phyloP scores from a whole-genome alignment of 2,329 filamentous ascomycete genomes.

The Fusarium armeniacum region DNA sequence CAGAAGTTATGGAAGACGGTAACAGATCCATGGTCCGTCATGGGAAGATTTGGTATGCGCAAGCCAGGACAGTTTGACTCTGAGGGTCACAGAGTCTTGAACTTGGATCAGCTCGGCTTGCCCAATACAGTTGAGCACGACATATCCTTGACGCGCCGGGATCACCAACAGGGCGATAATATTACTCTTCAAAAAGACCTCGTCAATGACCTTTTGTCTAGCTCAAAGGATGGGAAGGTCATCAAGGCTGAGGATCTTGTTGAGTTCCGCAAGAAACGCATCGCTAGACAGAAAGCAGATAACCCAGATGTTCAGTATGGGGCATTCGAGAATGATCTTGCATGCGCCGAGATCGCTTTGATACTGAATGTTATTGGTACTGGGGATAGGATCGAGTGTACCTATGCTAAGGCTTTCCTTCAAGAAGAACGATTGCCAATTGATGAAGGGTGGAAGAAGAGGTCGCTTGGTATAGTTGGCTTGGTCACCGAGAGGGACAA shows the following conservation, averaged over 20 bases:
- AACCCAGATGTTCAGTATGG: constrained; percentile 39
- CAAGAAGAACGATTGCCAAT: constrained; percentile 40
- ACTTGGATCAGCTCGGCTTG: constrained; percentile 42
- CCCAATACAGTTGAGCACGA: constrained; percentile 45
- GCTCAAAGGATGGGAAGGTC: constrained; percentile 41
- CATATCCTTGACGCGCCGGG: constrained; percentile 45
- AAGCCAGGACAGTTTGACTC: constrained; percentile 39
- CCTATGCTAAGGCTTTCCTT: constrained; percentile 36
- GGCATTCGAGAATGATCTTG: constrained; percentile 35
- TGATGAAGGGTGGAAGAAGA: constrained; percentile 38
- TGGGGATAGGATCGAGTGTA: constrained; percentile 30
- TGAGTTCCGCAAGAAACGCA: constrained; percentile 41
- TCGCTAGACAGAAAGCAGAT: constrained; percentile 33
- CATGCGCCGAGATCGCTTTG: constrained; percentile 43
- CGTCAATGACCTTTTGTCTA: constrained; percentile 35
- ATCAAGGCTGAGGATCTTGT: constrained; percentile 41
- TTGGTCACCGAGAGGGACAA: constrained; percentile 26
- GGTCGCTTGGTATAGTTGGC: constrained; percentile 30
- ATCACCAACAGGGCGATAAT: constrained; percentile 44
- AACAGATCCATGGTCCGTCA: constrained; percentile 40
- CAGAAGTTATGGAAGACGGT: constrained; percentile 18
- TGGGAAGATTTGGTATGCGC: constrained; percentile 44
- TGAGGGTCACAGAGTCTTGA: constrained; percentile 35
- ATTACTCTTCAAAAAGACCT: constrained; percentile 36
- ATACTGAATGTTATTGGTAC: constrained; percentile 42